Conservation (phyloP, 2,329 filamentous ascomycete genomes). For the Beauveria scarabaeidicola region DNA sequence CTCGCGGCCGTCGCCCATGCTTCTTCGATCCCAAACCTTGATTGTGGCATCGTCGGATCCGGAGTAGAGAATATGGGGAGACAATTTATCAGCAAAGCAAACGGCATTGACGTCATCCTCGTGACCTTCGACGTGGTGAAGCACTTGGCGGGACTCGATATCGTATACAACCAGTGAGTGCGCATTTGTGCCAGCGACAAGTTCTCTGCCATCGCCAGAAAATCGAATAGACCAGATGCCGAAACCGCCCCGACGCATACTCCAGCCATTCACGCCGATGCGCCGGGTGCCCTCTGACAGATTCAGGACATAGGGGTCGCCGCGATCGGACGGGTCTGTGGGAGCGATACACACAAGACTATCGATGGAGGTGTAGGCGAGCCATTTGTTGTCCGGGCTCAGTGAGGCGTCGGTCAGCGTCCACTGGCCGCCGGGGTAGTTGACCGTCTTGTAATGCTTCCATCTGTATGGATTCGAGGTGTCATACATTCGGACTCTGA, state of each 20-base stretch:
- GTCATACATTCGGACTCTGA: conserved; percentile 93
- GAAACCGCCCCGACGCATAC: conserved; percentile 30
- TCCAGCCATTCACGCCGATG: conserved; percentile 18
- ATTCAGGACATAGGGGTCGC: conserved; percentile 73
- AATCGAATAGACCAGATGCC: conserved; percentile 88
- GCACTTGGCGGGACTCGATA: conserved; percentile 67
- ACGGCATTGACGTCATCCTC: conserved; percentile 90
- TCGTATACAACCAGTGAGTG: conserved; percentile 83
- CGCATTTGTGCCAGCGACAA: conserved; percentile 80
- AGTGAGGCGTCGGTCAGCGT: conserved; percentile 90
- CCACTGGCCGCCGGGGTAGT: conserved; percentile 84
- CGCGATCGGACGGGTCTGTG: conserved; percentile 74
- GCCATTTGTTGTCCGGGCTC: conserved; percentile 82
- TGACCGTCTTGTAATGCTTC: conserved; percentile 88
- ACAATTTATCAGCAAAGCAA: conserved; percentile 82
- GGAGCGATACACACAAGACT: conserved; percentile 76
- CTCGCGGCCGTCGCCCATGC: conserved; percentile 73
- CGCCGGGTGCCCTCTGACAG: conserved; percentile 37
- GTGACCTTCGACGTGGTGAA: conserved; percentile 72
- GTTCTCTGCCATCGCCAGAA: conserved; percentile 80
- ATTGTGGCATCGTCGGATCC: conserved; percentile 90
- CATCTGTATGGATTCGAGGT: conserved; percentile 92
- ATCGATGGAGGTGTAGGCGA: conserved; percentile 86
- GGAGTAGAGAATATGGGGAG: conserved; percentile 90
- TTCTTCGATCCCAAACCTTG: conserved; percentile 93